phyloP scores from a whole-genome alignment of 495 filamentous ascomycete species.

The Penicillium lagena region DNA sequence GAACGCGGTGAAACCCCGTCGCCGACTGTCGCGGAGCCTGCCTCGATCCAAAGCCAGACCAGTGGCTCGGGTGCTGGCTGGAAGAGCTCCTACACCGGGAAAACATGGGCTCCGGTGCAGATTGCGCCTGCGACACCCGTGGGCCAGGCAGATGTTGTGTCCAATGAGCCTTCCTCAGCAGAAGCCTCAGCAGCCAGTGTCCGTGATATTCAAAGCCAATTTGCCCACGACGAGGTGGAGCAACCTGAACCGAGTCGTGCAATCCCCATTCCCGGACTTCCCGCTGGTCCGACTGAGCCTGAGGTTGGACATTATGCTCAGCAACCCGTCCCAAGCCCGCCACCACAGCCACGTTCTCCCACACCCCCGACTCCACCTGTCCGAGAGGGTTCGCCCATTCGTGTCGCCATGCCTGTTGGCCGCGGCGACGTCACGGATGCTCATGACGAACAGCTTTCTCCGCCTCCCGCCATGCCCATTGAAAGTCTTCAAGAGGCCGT shows the following conservation, averaged over 20 bases:
- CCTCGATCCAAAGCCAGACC: slow-evolving; percentile 51
- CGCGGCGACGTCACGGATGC: slow-evolving; percentile 45
- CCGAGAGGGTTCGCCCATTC: slow-evolving; percentile 65
- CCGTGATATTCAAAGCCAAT: slow-evolving; percentile 66
- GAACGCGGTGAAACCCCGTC: slow-evolving; percentile 53
- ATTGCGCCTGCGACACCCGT: slow-evolving; percentile 10
- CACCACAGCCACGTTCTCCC: slow-evolving; percentile 55
- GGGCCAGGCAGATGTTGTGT: slow-evolving; percentile 36
- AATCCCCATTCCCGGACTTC: slow-evolving; percentile 68
- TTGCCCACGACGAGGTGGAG: slow-evolving; percentile 55
- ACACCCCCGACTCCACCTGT: slow-evolving; percentile 51
- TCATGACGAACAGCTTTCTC: slow-evolving; percentile 42
- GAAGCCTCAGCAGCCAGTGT: slow-evolving; percentile 52
- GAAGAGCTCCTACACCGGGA: slow-evolving; percentile 86
- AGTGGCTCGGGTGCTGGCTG: slow-evolving; percentile 64
- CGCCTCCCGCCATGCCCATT: slow-evolving; percentile 48
- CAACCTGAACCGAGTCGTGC: slow-evolving; percentile 36
- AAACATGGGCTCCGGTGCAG: slow-evolving; percentile 79
- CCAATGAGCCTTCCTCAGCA: slow-evolving; percentile 37
- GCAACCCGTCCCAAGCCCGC: slow-evolving; percentile 42
- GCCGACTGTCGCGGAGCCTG: slow-evolving; percentile 33
- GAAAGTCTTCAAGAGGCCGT: slow-evolving; percentile 52
- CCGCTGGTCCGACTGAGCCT: slow-evolving; percentile 45
- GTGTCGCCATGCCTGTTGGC: slow-evolving; percentile 79
- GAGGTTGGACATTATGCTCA: slow-evolving; percentile 36